phyloP scores from a whole-genome alignment of 2,329 filamentous ascomycete genomes.

The Clarireedia sp. region DNA sequence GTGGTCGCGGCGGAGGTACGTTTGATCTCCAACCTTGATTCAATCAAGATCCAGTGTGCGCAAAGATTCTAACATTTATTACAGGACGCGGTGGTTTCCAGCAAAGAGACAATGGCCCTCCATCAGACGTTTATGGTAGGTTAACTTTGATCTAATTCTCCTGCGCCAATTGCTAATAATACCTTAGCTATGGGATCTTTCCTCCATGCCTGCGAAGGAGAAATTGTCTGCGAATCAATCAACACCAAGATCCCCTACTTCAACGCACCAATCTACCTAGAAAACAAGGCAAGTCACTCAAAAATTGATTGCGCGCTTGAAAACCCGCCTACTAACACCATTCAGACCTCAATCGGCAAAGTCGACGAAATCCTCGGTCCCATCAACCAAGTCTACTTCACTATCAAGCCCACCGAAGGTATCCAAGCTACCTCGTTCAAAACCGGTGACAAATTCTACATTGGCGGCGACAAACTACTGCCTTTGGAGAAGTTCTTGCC shows the following conservation, averaged over 20 bases:
- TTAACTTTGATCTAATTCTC: constrained; percentile 3
- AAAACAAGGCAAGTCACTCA: constrained; percentile 68
- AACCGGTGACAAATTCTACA: constrained; percentile 94
- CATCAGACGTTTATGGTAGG: constrained; percentile 50
- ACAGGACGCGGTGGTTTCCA: constrained; percentile 55
- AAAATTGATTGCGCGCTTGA: not conserved
- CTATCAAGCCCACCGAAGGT: constrained; percentile 92
- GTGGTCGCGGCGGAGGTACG: constrained; percentile 37
- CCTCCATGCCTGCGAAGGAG: constrained; percentile 90
- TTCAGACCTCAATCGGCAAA: constrained; percentile 78
- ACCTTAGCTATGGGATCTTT: constrained; percentile 80
- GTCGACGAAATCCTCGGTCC: constrained; percentile 97
- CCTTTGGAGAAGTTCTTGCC: constrained; percentile 94
- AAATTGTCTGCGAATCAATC: constrained; percentile 93
- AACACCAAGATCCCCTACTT: constrained; percentile 98
- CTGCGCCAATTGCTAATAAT: constrained; percentile 14
- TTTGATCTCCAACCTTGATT: constrained; percentile 25
- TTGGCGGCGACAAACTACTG: constrained; percentile 86
- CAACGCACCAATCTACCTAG: constrained; percentile 97
- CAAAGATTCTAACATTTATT: constrained; percentile 17
- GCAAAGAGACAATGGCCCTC: constrained; percentile 53
- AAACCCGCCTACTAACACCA: not conserved
- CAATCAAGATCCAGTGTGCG: constrained; percentile 6
- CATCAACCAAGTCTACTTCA: constrained; percentile 97
- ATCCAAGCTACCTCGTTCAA: constrained; percentile 95